Evolutionary conservation across 768 basidiomycete genomes (phyloP).

Genomic region (Kondoa malvinella): DNA sequence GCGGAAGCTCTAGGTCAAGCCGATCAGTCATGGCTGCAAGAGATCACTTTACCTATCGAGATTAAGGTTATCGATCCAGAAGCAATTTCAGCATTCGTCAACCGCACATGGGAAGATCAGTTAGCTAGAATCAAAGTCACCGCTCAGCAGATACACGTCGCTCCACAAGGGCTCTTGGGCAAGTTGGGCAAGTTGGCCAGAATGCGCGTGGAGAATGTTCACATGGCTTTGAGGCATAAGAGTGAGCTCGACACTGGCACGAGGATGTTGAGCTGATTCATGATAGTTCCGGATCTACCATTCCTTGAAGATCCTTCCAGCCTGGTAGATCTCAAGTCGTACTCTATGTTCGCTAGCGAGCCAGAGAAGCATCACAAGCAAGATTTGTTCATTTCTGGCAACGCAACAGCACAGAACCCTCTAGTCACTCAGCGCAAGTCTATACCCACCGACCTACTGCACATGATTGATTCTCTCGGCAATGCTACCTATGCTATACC

Average conservation of each 20-base stretch:
- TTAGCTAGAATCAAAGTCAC: neutral
- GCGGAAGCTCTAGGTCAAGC: neutral
- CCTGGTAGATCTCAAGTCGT: neutral
- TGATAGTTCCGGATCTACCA: slow-evolving; percentile 2
- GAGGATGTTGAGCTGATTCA: neutral
- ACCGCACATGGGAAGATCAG: neutral
- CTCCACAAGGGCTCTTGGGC: neutral
- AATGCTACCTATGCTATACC: neutral
- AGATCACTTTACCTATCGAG: neutral
- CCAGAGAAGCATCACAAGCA: neutral
- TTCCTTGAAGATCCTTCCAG: slow-evolving; percentile 1
- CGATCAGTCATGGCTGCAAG: neutral
- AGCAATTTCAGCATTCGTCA: neutral
- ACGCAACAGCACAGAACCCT: neutral
- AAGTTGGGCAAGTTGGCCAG: neutral
- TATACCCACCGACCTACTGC: neutral
- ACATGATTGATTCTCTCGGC: neutral
- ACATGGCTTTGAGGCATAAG: neutral
- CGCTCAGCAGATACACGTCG: neutral
- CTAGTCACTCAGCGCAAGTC: neutral
- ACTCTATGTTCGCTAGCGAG: neutral
- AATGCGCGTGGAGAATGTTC: neutral
- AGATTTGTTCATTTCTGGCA: neutral
- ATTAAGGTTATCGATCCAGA: neutral
- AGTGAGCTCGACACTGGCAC: neutral